phyloP scores from a whole-genome alignment of 176 grass and related monocot species.

The Carex myosuroides region DNA sequence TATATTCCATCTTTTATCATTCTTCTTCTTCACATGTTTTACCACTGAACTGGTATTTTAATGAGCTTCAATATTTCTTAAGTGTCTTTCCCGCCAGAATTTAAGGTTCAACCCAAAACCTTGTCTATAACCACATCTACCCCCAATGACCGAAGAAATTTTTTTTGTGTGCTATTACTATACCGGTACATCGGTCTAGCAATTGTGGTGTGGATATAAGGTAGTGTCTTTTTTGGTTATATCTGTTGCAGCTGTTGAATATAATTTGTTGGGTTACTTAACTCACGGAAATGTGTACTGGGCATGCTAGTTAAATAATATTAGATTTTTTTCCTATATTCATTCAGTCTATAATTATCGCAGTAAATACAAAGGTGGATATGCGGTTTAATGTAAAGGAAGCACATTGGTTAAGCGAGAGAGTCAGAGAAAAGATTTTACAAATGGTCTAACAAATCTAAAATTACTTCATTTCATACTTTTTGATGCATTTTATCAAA shows the following conservation, averaged over 20 bases:
- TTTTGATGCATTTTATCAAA: constrained; percentile 6
- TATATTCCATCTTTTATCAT: neutral
- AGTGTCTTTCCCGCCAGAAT: neutral
- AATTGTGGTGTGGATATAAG: neutral
- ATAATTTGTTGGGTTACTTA: neutral
- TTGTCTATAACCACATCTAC: neutral
- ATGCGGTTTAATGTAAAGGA: constrained; percentile 92
- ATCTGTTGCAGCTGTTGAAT: neutral
- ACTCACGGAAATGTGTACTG: neutral
- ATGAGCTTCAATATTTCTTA: neutral
- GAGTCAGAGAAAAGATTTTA: constrained; percentile 69
- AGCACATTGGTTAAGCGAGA: constrained; percentile 89
- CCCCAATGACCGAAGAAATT: neutral
- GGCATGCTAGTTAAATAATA: neutral
- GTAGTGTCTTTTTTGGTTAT: neutral
- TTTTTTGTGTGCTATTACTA: neutral
- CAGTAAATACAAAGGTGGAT: constrained; percentile 98
- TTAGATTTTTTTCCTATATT: neutral
- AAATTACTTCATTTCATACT: constrained; percentile 16
- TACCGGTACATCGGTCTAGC: neutral
- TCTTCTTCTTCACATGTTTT: constrained; percentile 9
- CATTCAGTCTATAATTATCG: neutral
- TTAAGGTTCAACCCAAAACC: neutral
- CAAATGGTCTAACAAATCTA: constrained; percentile 50
- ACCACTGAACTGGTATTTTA: neutral